These are phyloP conservation scores for Saturnispora sanitii DNA, from an alignment of 805 yeast species.

Conservation along the genomic window DNA sequence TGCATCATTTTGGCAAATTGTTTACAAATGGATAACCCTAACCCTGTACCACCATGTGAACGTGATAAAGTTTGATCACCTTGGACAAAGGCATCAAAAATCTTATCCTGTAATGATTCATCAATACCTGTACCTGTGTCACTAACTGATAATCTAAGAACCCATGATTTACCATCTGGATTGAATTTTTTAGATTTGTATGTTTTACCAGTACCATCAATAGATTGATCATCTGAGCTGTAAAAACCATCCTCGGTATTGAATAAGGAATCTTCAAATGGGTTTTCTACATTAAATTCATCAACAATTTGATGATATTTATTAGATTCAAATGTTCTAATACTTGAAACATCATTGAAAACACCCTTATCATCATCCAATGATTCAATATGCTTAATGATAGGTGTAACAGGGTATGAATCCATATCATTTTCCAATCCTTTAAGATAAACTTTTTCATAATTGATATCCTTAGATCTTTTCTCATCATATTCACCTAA, in stretches of 20 bases:
- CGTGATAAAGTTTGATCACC: constrained; percentile 91
- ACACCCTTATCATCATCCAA: not conserved
- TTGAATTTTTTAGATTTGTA: constrained; percentile 15
- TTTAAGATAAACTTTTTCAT: constrained; percentile 37
- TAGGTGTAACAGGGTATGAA: constrained; percentile 8
- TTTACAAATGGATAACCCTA: constrained; percentile 81
- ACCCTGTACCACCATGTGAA: constrained; percentile 92
- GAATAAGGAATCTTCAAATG: constrained; percentile 14
- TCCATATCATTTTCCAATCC: constrained; percentile 12
- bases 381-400: not conserved
- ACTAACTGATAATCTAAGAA: constrained; percentile 57
- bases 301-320: constrained; percentile 34
- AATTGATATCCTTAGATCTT: constrained; percentile 33
- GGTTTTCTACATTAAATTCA: constrained; percentile 27
- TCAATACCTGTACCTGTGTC: constrained; percentile 97
- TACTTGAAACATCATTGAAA: constrained; percentile 11
- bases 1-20: constrained; percentile 88
- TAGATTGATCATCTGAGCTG: constrained; percentile 18
- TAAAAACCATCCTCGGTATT: constrained; percentile 13
- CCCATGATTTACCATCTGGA: constrained; percentile 35
- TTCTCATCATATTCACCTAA: constrained; percentile 62
- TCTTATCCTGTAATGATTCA: constrained; percentile 65
- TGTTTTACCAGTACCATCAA: constrained; percentile 12
- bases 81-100: constrained; percentile 94
- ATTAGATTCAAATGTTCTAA: constrained; percentile 22